Base-by-base conservation (phyloP, 495 filamentous ascomycete genomes). In the Penicillium paradoxum region DNA sequence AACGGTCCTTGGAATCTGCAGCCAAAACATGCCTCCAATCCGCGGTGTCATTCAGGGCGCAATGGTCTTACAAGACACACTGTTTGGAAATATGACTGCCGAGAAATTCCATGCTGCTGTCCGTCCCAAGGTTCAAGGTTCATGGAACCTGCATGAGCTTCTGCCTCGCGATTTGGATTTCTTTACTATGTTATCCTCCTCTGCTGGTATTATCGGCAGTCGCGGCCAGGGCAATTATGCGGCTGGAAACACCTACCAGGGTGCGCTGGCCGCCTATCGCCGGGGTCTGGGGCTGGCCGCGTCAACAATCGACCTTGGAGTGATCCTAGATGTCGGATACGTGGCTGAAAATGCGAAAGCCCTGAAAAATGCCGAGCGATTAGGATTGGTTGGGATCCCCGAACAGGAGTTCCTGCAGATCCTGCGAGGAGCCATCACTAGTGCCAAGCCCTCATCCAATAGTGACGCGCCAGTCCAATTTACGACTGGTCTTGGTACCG, bases 131-230 rank as follows among this genome's bases (percentile, higher is more conserved):
- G n/a, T 38, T 38, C 14, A 15, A 3, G 36, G 36, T 1, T 4
- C n/a, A 3, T n/a, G 4, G 14, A 6, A 17, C 8, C 36, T 38
- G 8, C 14, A 38, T 11, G n/a, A 38, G 36, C 36, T 38, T n/a
- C n/a, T n/a, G n/a, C n/a, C n/a, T n/a, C n/a, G n/a, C n/a, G n/a
- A n/a, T n/a, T n/a, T n/a, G n/a, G 83, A 87, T 49, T 87, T 85
- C 68, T 85, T 86, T 65, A 68, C 85, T 21, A 64, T 78, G 32
- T 71, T 84, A 47, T 82, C 79, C 0, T 86, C 82, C 0, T 65
- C 76, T 2, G 67, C 77, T 6, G 68, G 68, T 24, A 66, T 75
- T 7, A 67, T 81, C 17, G 83, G 84, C 0, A 81, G 75, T 1
- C 56, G 63, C 38, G 79, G 79, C 0, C 84, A 87, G 62, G 69